These are phyloP conservation scores for Suillus discolor DNA, from an alignment of 768 basidiomycete genomes.

Conservation along the genomic window DNA sequence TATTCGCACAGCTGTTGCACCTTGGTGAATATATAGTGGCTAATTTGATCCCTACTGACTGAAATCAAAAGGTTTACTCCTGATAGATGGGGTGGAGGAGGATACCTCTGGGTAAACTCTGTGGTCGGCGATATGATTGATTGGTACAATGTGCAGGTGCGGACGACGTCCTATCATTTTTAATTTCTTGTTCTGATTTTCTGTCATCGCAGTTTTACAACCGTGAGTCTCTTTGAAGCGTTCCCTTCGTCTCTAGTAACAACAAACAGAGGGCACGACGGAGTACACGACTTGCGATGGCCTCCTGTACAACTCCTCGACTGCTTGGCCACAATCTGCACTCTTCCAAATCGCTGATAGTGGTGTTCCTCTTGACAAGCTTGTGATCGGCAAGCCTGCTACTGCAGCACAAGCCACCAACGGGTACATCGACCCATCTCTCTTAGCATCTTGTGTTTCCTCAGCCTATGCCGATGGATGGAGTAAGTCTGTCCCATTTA, in stretches of 20 bases:
- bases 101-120: constrained; percentile 39
- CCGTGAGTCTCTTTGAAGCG: constrained; percentile 19
- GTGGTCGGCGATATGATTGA: constrained; percentile 42
- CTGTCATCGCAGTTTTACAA: constrained; percentile 27
- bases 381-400: constrained; percentile 60
- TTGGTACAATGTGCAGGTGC: constrained; percentile 48
- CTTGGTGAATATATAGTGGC: constrained; percentile 29
- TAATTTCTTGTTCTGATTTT: not conserved
- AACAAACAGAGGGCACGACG: constrained; percentile 50
- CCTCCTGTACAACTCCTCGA: constrained; percentile 61
- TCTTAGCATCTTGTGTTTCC: constrained; percentile 61
- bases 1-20: constrained; percentile 36
- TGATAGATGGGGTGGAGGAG: constrained; percentile 36
- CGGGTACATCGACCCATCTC: constrained; percentile 60
- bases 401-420: constrained; percentile 43
- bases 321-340: constrained; percentile 62
- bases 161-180: constrained; percentile 2
- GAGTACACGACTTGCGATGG: constrained; percentile 68
- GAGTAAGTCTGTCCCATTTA: constrained; percentile 47
- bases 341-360: constrained; percentile 52
- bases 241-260: not conserved
- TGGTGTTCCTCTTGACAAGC: constrained; percentile 48
- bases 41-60: not conserved
- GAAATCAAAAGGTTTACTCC: constrained; percentile 33
- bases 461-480: constrained; percentile 65